These are phyloP conservation scores for Micractinium conductrix DNA, from an alignment of 139 green algal species.

Conservation along the genomic window DNA sequence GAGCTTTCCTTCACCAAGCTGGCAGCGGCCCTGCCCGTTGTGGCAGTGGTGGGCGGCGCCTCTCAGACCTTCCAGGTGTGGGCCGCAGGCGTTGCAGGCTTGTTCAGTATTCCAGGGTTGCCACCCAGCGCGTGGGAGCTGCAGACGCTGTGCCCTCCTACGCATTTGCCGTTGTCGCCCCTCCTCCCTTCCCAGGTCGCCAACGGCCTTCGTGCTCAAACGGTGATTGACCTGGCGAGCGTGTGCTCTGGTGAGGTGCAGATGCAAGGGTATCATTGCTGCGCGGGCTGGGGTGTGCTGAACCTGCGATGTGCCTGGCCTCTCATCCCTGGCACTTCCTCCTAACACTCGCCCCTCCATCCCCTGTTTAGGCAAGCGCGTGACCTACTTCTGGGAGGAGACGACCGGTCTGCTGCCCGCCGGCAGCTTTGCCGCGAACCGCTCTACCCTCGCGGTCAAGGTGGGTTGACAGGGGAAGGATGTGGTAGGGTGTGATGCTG, in stretches of 20 bases:
- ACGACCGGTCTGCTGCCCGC: neutral
- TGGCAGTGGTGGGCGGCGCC: neutral
- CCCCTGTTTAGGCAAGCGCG: neutral
- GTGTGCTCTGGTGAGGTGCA: constrained; percentile 1
- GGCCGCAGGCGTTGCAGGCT: too few species aligned
- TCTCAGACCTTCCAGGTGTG: constrained; percentile 4
- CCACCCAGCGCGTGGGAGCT: too few species aligned
- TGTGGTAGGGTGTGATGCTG: neutral
- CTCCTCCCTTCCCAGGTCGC: too few species aligned
- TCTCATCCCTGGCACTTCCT: neutral
- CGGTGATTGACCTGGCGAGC: neutral
- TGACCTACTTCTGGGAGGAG: constrained; percentile 11
- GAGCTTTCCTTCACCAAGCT: neutral
- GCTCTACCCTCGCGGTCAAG: neutral
- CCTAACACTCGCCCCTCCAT: neutral
- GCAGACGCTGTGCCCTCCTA: too few species aligned
- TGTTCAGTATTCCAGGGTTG: too few species aligned
- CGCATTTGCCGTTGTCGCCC: too few species aligned
- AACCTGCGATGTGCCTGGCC: neutral
- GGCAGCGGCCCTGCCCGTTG: neutral
- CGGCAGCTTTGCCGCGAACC: neutral
- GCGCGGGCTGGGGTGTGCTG: neutral
- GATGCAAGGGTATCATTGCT: too few species aligned
- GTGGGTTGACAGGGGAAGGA: neutral
- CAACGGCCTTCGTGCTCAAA: neutral